Evolutionary conservation across 2,329 filamentous ascomycete genomes (phyloP).

Genomic region (Nannizzia gypsea): DNA sequence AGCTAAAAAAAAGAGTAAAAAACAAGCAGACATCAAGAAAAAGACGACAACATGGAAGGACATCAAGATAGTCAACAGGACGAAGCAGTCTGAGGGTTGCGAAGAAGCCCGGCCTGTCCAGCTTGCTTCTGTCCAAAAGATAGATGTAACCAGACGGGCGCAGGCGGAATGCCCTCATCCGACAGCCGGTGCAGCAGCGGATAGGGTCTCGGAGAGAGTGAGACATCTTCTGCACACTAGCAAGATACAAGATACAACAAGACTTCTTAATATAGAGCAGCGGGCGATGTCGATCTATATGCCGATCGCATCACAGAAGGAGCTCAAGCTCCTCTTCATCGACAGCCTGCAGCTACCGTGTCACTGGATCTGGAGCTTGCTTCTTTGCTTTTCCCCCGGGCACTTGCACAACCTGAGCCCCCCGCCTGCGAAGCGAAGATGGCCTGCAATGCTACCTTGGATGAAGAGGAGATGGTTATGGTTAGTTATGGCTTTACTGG

Average conservation of each 20-base stretch:
- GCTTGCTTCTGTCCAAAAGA: neutral
- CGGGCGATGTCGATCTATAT: neutral
- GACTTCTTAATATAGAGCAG: neutral
- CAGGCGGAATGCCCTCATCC: neutral
- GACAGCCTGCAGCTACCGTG: neutral
- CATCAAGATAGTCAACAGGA: neutral
- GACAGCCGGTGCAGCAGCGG: neutral
- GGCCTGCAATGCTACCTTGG: neutral
- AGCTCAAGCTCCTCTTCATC: neutral
- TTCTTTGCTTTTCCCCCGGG: neutral
- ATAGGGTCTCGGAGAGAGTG: neutral
- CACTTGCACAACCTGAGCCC: neutral
- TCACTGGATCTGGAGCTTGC: constrained; percentile 1
- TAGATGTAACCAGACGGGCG: neutral
- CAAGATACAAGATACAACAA: no score
- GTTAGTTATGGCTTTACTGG: neutral
- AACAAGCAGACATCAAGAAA: no score
- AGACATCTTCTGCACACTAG: neutral
- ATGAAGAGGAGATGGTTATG: neutral
- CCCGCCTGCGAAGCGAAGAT: neutral
- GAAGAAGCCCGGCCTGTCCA: neutral
- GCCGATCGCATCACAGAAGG: neutral
- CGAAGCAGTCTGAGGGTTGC: neutral
- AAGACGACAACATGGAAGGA: no score
- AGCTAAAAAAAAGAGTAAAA: neutral